Evolutionary conservation across 768 basidiomycete genomes (phyloP).

Genomic region (Pholiota conissans): DNA sequence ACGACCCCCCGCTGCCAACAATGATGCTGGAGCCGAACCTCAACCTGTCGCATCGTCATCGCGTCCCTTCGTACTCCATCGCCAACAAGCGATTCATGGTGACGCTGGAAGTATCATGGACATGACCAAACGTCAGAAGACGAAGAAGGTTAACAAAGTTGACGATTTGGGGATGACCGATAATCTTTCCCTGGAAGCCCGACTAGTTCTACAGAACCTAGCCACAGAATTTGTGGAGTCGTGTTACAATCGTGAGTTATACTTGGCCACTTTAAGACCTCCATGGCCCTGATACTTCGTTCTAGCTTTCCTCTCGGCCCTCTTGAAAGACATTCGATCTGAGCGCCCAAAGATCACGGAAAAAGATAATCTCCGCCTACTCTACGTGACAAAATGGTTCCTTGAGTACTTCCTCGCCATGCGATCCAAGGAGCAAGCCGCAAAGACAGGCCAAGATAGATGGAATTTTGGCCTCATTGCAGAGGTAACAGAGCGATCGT

Average conservation of each 20-base stretch:
- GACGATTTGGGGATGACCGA: slow-evolving; percentile 73
- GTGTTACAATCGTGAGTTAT: slow-evolving; percentile 83
- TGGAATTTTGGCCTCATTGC: slow-evolving; percentile 78
- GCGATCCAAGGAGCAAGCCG: slow-evolving; percentile 38
- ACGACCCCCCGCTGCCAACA: slow-evolving; percentile 20
- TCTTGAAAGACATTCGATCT: slow-evolving; percentile 92
- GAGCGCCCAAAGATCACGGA: slow-evolving; percentile 93
- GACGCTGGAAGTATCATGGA: slow-evolving; percentile 75
- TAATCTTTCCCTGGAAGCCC: slow-evolving; percentile 65
- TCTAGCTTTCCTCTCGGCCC: slow-evolving; percentile 81
- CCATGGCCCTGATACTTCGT: neutral
- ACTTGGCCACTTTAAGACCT: slow-evolving; percentile 7
- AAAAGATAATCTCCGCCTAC: slow-evolving; percentile 87
- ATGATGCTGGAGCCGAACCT: slow-evolving; percentile 20
- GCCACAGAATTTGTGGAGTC: slow-evolving; percentile 75
- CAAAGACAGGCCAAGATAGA: slow-evolving; percentile 25
- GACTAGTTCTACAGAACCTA: slow-evolving; percentile 62
- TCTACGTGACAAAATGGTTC: slow-evolving; percentile 89
- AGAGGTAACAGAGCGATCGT: slow-evolving; percentile 82
- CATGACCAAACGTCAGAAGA: slow-evolving; percentile 58
- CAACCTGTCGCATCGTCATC: slow-evolving; percentile 31
- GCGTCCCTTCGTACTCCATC: slow-evolving; percentile 76
- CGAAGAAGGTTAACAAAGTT: slow-evolving; percentile 57
- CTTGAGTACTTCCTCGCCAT: slow-evolving; percentile 83
- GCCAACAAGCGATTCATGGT: slow-evolving; percentile 73